Percentiles rank a stretch among this genome's conserved stretches.
phyloP scores from a whole-genome alignment of 148 eudicot species.

The Pharnaceum exiguum region DNA sequence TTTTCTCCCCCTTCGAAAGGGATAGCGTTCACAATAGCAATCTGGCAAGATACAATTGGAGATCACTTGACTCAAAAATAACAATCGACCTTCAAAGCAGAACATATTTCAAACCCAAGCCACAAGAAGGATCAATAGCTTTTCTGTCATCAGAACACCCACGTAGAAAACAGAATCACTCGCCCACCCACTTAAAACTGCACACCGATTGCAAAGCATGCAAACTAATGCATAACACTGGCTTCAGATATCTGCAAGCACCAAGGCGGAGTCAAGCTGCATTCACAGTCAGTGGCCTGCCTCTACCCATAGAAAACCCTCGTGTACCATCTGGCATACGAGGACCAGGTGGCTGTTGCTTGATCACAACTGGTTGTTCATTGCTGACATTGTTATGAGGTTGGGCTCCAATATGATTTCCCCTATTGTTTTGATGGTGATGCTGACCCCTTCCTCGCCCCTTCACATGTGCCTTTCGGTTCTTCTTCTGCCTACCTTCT shows the following conservation, averaged over 20 bases:
- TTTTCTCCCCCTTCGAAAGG: constrained; percentile 1
- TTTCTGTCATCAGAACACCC: constrained; percentile 9
- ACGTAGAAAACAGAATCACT: constrained; percentile 1
- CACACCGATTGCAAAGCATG: constrained; percentile 14
- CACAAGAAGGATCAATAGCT: not conserved
- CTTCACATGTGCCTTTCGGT: constrained; percentile 55
- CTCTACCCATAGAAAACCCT: constrained; percentile 96
- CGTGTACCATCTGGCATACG: constrained; percentile 99
- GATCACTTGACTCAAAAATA: constrained; percentile 6
- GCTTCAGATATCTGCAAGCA: constrained; percentile 10
- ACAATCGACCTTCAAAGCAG: not conserved
- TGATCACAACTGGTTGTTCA: constrained; percentile 43
- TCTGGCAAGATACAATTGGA: constrained; percentile 19
- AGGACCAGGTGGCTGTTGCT: constrained; percentile 83
- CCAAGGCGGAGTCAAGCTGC: constrained; percentile 7
- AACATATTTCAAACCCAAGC: constrained; percentile 9
- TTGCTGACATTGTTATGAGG: constrained; percentile 23
- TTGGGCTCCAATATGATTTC: constrained; percentile 35
- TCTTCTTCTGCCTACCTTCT: constrained; percentile 65
- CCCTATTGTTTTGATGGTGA: constrained; percentile 39
- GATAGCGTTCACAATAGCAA: constrained; percentile 10
- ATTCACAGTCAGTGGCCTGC: constrained; percentile 59
- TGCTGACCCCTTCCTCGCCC: constrained; percentile 66
- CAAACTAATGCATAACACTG: not conserved
- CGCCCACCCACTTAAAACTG: constrained; percentile 14